These are phyloP conservation scores for Haplosporangium sp. DNA, from an alignment of 371 early-diverging fungal genomes.

Conservation along the genomic window DNA sequence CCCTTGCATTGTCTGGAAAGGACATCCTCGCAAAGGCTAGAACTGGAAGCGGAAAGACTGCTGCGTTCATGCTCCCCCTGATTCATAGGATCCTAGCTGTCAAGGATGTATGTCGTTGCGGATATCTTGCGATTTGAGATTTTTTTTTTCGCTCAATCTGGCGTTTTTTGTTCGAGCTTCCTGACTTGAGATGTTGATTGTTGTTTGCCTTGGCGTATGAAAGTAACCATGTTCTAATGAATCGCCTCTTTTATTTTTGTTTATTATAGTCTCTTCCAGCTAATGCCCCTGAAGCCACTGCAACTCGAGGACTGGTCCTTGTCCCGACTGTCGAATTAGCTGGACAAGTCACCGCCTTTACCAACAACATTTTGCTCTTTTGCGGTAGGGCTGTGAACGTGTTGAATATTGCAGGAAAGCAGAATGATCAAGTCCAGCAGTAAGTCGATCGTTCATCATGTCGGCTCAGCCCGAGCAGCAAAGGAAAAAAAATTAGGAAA, in stretches of 20 bases:
- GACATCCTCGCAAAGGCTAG: slow-evolving; percentile 98
- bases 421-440: slow-evolving; percentile 71
- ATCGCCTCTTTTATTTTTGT: background rate
- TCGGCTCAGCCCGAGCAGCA: background rate
- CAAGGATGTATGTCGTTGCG: slow-evolving; percentile 65
- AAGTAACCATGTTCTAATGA: background rate
- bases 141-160: background rate
- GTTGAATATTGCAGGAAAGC: slow-evolving; percentile 79
- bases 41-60: slow-evolving; percentile 99
- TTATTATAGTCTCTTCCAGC: slow-evolving; percentile 34
- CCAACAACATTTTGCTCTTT: slow-evolving; percentile 78
- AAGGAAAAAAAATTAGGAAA: too few species aligned
- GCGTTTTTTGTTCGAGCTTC: background rate
- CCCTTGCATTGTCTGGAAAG: slow-evolving; percentile 94
- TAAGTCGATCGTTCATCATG: slow-evolving; percentile 33
- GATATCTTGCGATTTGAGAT: too few species aligned
- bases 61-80: slow-evolving; percentile 95
- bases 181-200: background rate
- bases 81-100: slow-evolving; percentile 86
- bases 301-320: slow-evolving; percentile 73
- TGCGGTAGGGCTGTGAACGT: slow-evolving; percentile 75
- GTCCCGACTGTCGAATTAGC: slow-evolving; percentile 98
- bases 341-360: slow-evolving; percentile 86
- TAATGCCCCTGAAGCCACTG: slow-evolving; percentile 43
- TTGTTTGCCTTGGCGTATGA: background rate